These are phyloP conservation scores for Alternaria sp. DNA, from an alignment of 2,329 filamentous ascomycete genomes.

Conservation along the genomic window DNA sequence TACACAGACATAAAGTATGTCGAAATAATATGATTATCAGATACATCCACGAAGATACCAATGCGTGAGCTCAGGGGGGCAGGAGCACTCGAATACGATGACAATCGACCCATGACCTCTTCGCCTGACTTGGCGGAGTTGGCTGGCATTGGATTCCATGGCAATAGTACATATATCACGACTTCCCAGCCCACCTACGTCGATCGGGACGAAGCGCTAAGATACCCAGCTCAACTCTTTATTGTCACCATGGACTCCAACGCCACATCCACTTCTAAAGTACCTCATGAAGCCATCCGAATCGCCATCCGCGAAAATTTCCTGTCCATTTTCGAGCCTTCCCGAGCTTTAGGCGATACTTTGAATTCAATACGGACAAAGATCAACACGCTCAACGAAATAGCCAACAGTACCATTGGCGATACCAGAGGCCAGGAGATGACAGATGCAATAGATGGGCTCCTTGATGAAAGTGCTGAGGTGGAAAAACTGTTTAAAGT, in stretches of 20 bases:
- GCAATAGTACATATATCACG: not conserved
- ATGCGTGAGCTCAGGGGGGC: not conserved
- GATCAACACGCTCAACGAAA: not conserved
- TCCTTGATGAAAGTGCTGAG: not conserved
- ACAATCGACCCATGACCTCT: not conserved
- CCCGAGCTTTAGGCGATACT: not conserved
- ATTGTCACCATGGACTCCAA: not conserved
- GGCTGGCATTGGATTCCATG: not conserved
- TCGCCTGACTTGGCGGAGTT: not conserved
- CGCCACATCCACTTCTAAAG: not conserved
- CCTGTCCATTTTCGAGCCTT: not conserved
- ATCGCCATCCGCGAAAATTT: not conserved
- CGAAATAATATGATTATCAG: not conserved
- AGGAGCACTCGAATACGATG: not conserved
- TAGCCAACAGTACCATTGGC: not conserved
- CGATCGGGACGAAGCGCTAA: too few relatives aligned
- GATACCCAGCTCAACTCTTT: not conserved
- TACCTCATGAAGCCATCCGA: not conserved
- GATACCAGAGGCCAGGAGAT: not conserved
- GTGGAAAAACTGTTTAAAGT: not conserved
- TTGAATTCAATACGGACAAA: not conserved
- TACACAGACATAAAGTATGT: constrained; percentile 4
- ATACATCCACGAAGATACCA: not conserved
- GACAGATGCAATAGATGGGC: not conserved
- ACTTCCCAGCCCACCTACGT: not conserved